Percentiles rank a stretch among this genome's conserved stretches.
Conservation (phyloP, 2,329 filamentous ascomycete genomes). For the Corinectria fuckeliana region DNA sequence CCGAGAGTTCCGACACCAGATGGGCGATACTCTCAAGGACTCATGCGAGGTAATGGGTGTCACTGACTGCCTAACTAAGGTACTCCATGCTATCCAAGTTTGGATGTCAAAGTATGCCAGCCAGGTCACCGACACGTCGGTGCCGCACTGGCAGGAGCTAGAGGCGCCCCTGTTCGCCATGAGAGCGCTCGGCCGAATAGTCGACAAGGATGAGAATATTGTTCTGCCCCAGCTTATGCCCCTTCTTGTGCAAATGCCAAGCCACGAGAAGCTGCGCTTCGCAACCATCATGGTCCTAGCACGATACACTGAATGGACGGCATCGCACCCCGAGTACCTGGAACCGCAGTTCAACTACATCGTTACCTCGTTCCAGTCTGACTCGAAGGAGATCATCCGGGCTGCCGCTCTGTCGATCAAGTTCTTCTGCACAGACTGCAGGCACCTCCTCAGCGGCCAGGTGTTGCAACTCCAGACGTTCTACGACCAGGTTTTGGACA, state of each 20-base stretch:
- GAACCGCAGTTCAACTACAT: conserved; percentile 96
- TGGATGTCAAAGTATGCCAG: conserved; percentile 87
- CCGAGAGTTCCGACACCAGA: conserved; percentile 92
- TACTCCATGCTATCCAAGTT: conserved; percentile 81
- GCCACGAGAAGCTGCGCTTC: conserved; percentile 97
- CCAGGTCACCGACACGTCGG: conserved; percentile 73
- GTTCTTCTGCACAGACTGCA: conserved; percentile 96
- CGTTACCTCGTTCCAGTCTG: conserved; percentile 87
- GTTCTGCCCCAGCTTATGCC: conserved; percentile 93
- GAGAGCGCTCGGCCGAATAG: conserved; percentile 96
- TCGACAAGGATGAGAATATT: conserved; percentile 83
- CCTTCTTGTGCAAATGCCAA: conserved; percentile 89
- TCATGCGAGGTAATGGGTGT: conserved; percentile 96
- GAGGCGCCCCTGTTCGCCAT: conserved; percentile 95
- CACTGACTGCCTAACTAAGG: conserved; percentile 87
- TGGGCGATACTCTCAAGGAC: conserved; percentile 98
- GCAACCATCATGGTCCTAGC: conserved; percentile 98
- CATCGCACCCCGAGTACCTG: conserved; percentile 89
- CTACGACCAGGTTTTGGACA: conserved; percentile 88
- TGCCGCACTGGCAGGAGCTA: conserved; percentile 95
- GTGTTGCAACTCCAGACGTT: conserved; percentile 89
- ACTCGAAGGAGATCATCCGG: conserved; percentile 87
- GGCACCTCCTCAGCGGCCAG: conserved; percentile 81
- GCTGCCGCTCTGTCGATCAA: conserved; percentile 94
- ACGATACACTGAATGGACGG: conserved; percentile 97